Percentiles rank a stretch among this genome's conserved stretches.
phyloP scores from a whole-genome alignment of 768 basidiomycete genomes.

The Porpolomopsis calyptriformis region DNA sequence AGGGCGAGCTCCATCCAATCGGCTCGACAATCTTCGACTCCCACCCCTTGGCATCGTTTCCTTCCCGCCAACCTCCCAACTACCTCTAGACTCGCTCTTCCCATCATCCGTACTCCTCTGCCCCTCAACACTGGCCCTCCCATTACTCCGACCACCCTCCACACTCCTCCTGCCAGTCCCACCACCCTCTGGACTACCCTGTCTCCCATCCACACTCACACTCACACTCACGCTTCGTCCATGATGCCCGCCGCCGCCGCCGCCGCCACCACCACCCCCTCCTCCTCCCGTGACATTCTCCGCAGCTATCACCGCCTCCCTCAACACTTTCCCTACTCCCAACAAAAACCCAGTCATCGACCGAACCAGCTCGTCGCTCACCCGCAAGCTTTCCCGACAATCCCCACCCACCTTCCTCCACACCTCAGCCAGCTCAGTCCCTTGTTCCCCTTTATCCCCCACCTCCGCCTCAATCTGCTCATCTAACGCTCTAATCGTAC shows the following conservation, averaged over 20 bases:
- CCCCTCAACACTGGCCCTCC: slow-evolving; percentile 1
- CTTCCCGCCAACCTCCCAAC: slow-evolving; percentile 23
- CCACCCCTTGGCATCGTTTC: slow-evolving; percentile 43
- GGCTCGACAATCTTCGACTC: slow-evolving; percentile 22
- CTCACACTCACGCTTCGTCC: slow-evolving; percentile 44
- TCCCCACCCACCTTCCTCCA: slow-evolving; percentile 66
- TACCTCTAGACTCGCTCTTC: slow-evolving; percentile 13
- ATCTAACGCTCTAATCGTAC: slow-evolving; percentile 52
- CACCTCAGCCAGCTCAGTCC: slow-evolving; percentile 36
- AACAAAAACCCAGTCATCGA: slow-evolving; percentile 66
- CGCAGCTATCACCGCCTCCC: slow-evolving; percentile 33
- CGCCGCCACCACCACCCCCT: slow-evolving; percentile 21
- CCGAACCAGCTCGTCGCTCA: slow-evolving; percentile 71
- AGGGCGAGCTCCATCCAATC: slow-evolving; percentile 15
- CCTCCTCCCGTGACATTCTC: slow-evolving; percentile 19
- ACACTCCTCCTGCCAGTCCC: slow-evolving; percentile 31
- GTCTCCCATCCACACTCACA: slow-evolving; percentile 31
- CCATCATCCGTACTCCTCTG: slow-evolving; percentile 8
- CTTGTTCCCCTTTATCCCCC: slow-evolving; percentile 23
- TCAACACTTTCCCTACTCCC: slow-evolving; percentile 60
- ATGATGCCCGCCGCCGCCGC: slow-evolving; percentile 29
- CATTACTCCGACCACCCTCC: slow-evolving; percentile 25
- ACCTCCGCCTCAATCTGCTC: slow-evolving; percentile 71
- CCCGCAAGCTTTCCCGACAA: slow-evolving; percentile 57
- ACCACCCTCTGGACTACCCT: slow-evolving; percentile 20